These are phyloP conservation scores for Annulohypoxylon maeteangense DNA, from an alignment of 495 filamentous ascomycete genomes.

Conservation along the genomic window DNA sequence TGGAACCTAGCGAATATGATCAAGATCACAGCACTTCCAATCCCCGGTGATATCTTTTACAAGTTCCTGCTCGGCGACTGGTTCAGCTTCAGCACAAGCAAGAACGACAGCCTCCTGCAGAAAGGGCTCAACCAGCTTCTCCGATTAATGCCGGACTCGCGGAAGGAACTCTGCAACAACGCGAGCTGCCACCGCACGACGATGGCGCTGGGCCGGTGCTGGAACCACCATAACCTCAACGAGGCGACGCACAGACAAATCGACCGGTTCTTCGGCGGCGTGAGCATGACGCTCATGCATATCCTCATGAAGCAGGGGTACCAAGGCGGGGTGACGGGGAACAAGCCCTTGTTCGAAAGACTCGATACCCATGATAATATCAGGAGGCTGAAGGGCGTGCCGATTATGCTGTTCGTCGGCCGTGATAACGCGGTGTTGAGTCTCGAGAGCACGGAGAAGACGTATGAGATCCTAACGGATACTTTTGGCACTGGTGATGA, in stretches of 20 bases:
- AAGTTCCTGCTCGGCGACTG: constrained; percentile 58
- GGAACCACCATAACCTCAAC: constrained; percentile 73
- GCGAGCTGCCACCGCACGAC: constrained; percentile 68
- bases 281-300: constrained; percentile 68
- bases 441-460: constrained; percentile 66
- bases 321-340: constrained; percentile 63
- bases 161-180: constrained; percentile 70
- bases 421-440: constrained; percentile 68
- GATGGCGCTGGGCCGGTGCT: constrained; percentile 72
- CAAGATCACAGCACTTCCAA: constrained; percentile 62
- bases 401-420: constrained; percentile 68
- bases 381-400: constrained; percentile 62
- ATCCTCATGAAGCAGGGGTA: constrained; percentile 68
- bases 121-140: constrained; percentile 64
- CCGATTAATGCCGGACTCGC: constrained; percentile 67
- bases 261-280: constrained; percentile 69
- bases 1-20: constrained; percentile 67
- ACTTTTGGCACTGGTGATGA: constrained; percentile 56
- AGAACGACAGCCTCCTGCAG: constrained; percentile 63
- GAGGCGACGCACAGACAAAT: constrained; percentile 70
- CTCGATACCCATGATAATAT: constrained; percentile 64
- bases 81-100: constrained; percentile 62
- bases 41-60: constrained; percentile 62
- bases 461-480: constrained; percentile 66
- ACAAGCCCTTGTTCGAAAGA: constrained; percentile 55